Conservation (phyloP, 306 rosid species). For the Purshia tridentata region DNA sequence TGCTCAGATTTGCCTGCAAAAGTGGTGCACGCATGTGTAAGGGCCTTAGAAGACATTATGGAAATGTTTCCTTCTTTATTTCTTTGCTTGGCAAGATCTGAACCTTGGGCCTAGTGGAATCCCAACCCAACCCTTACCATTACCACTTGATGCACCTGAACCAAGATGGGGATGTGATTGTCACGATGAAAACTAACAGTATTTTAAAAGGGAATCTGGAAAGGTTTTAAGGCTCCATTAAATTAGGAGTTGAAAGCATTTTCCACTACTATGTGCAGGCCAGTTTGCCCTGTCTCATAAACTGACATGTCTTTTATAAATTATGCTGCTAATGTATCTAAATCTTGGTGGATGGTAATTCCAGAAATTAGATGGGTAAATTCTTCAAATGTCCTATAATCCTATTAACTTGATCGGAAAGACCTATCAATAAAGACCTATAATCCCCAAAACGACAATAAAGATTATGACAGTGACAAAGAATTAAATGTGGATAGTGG, state of each 20-base stretch:
- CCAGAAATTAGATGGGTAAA: background rate
- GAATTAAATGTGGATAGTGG: background rate
- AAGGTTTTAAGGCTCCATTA: background rate
- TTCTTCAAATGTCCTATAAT: background rate
- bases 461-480: background rate
- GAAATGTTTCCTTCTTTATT: background rate
- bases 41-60: conserved; percentile 10
- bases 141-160: conserved; percentile 3
- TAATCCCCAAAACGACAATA: too few relatives aligned
- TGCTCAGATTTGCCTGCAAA: conserved; percentile 80
- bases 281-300: background rate
- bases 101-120: background rate
- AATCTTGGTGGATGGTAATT: background rate
- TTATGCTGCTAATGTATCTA: background rate
- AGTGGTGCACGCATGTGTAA: conserved; percentile 22
- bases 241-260: background rate
- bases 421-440: background rate
- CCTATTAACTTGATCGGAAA: background rate
- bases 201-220: background rate
- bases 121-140: background rate
- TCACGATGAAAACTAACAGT: background rate
- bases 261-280: background rate
- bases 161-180: background rate
- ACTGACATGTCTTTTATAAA: background rate
- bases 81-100: background rate